phyloP scores from a whole-genome alignment of 768 basidiomycete genomes.

The Kwoniella sp. region DNA sequence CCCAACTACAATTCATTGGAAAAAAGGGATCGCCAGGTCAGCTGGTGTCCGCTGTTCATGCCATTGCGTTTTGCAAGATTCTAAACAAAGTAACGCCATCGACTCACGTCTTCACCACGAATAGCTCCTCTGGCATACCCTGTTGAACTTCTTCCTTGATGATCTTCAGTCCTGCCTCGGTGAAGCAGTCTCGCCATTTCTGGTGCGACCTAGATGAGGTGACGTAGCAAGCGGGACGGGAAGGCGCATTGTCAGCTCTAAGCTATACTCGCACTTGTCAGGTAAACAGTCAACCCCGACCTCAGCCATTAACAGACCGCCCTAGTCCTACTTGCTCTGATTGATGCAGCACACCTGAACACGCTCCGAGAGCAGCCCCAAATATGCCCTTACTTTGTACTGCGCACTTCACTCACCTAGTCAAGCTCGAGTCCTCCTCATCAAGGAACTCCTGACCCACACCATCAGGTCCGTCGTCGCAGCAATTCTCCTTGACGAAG shows the following conservation, averaged over 20 bases:
- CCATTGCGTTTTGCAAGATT: not conserved
- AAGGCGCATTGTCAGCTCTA: no score
- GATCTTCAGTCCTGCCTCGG: constrained; percentile 70
- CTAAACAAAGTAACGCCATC: no score
- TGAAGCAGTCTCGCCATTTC: constrained; percentile 77
- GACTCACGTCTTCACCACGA: constrained; percentile 79
- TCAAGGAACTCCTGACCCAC: constrained; percentile 68
- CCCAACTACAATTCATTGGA: constrained; percentile 15
- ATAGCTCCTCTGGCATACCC: constrained; percentile 80
- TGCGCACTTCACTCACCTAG: constrained; percentile 68
- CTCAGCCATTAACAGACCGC: no score
- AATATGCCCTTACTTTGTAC: no score
- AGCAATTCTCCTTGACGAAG: constrained; percentile 90
- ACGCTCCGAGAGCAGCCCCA: no score
- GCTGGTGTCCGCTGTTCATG: not conserved
- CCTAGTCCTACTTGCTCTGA: no score
- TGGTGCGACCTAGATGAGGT: constrained; percentile 69
- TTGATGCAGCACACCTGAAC: no score
- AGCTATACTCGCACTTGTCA: no score
- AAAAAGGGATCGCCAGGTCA: not conserved
- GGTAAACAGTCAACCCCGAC: no score
- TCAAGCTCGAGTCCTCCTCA: constrained; percentile 84
- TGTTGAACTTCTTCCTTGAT: constrained; percentile 75
- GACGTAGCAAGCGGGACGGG: no score
- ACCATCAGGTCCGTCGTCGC: constrained; percentile 65